A percentile compares a stretch with the other conserved stretches of the same genome.
These are phyloP conservation scores for Penicillium rolfsii DNA, from an alignment of 2,329 filamentous ascomycete genomes.

Conservation along the genomic window DNA sequence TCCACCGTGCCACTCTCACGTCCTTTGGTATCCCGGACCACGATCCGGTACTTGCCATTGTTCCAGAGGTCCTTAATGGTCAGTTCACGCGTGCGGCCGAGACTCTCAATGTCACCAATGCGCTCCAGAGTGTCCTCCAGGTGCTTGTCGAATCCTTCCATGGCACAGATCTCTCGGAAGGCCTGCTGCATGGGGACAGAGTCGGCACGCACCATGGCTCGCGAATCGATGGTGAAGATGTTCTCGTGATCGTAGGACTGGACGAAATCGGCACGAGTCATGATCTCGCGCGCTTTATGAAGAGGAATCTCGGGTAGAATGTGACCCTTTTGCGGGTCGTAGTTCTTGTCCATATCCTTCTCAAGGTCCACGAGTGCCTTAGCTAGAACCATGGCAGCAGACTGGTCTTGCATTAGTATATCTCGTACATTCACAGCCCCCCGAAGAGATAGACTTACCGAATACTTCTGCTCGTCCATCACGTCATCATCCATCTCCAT, in stretches of 20 bases:
- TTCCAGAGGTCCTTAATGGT: constrained; percentile 93
- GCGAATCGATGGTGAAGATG: constrained; percentile 89
- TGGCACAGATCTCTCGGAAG: constrained; percentile 78
- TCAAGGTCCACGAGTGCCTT: constrained; percentile 87
- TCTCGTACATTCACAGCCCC: background rate
- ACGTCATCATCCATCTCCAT: constrained; percentile 90
- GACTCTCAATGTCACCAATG: constrained; percentile 88
- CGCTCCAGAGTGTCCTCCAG: constrained; percentile 80
- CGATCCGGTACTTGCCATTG: constrained; percentile 76
- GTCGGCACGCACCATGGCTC: constrained; percentile 85
- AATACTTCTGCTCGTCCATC: constrained; percentile 97
- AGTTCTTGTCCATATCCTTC: constrained; percentile 62
- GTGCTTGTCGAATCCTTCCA: constrained; percentile 78
- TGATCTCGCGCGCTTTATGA: constrained; percentile 83
- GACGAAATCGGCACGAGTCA: constrained; percentile 96
- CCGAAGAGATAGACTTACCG: constrained; percentile 60
- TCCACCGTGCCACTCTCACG: constrained; percentile 52
- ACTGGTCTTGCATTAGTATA: constrained; percentile 52
- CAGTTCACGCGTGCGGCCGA: constrained; percentile 90
- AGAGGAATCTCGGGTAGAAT: constrained; percentile 79
- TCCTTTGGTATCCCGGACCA: constrained; percentile 53
- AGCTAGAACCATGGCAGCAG: constrained; percentile 90
- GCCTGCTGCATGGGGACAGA: constrained; percentile 95
- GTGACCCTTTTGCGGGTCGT: constrained; percentile 69
- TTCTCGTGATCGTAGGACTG: constrained; percentile 90